These are phyloP conservation scores for Speleostelium caveatum DNA, from an alignment of 78 protist species.

Conservation along the genomic window DNA sequence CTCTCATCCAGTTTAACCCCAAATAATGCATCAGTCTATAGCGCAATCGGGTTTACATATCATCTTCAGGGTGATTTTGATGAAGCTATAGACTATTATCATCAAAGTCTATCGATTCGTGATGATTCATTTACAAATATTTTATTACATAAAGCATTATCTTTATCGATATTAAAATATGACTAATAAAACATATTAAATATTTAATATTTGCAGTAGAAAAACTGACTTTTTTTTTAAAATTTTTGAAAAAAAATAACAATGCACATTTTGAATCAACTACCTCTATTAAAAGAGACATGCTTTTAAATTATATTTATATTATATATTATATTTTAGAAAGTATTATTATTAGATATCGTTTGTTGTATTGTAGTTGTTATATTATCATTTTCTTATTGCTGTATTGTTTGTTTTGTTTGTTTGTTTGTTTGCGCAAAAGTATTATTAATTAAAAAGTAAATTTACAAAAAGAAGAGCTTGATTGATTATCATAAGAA, in stretches of 20 bases:
- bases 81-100: constrained; percentile 75
- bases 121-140: constrained; percentile 69
- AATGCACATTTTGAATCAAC: no score
- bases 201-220: no score
- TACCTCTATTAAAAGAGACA: no score
- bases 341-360: not conserved
- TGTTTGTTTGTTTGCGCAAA: not conserved
- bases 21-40: constrained; percentile 27
- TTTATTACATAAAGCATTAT: constrained; percentile 52
- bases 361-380: not conserved
- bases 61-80: constrained; percentile 65
- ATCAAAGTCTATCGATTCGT: constrained; percentile 49
- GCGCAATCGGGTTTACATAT: constrained; percentile 60
- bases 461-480: no score
- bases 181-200: constrained; percentile 7
- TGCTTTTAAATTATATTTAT: no score
- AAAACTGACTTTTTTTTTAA: no score
- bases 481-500: not conserved
- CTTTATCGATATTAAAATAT: constrained; percentile 43
- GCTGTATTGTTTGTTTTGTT: not conserved
- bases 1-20: constrained; percentile 28
- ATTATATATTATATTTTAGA: not conserved
- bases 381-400: not conserved
- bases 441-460: not conserved
- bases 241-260: no score